These are phyloP conservation scores for Solanum acaule DNA, from an alignment of 257 asterid species.

Conservation along the genomic window DNA sequence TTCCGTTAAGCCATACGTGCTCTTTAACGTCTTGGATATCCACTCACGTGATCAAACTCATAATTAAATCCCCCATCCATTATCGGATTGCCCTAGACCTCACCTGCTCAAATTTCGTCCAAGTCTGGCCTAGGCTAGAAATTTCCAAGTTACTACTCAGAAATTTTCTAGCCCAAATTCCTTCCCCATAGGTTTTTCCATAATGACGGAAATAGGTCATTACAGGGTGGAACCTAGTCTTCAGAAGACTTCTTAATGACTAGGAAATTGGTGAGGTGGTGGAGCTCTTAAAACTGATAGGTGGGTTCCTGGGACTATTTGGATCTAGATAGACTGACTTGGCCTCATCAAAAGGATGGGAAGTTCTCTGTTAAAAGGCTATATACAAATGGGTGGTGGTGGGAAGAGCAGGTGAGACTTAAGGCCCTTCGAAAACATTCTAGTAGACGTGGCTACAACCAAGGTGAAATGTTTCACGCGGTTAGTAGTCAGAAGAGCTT, in stretches of 20 bases:
- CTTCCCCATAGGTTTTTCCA: no score
- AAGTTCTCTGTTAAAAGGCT: not conserved
- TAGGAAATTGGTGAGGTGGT: not conserved
- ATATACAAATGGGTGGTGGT: not conserved
- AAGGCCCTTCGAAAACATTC: not conserved
- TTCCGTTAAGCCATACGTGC: fast-evolving
- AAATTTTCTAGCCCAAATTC: no score
- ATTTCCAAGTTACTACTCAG: no score
- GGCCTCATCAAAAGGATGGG: not conserved
- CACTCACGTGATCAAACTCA: no score
- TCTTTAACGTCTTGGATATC: no score
- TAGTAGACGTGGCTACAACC: no score
- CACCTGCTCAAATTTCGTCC: no score
- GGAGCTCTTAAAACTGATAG: not conserved
- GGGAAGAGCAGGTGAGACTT: not conserved
- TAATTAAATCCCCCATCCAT: no score
- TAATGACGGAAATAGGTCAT: fast-evolving
- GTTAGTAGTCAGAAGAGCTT: no score
- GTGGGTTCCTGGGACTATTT: not conserved
- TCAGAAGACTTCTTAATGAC: not conserved
- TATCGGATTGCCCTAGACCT: no score
- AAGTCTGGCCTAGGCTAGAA: no score
- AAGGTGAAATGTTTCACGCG: no score
- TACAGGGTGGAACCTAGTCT: not conserved
- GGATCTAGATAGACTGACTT: not conserved